Evolutionary conservation across 345 rosid species (phyloP).

Genomic region (Syzygium aqueum): DNA sequence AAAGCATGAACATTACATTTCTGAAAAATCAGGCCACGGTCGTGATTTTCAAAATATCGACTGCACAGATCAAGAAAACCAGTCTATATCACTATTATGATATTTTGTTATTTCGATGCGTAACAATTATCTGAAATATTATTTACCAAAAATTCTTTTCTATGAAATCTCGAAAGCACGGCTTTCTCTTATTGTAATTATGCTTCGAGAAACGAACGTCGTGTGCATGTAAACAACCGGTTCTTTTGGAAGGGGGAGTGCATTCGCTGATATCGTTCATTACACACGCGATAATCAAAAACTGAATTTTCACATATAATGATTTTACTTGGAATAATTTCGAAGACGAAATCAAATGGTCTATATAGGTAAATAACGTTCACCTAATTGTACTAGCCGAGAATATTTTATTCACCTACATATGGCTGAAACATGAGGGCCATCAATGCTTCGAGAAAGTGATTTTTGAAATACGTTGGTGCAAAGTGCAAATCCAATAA

Average conservation of each 20-base stretch:
- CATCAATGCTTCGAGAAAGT: neutral
- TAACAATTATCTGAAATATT: neutral
- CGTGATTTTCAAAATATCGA: too few relatives aligned
- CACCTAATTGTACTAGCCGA: too few relatives aligned
- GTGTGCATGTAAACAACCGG: accelerated
- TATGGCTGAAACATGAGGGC: too few relatives aligned
- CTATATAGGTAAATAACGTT: too few relatives aligned
- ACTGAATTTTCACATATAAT: neutral
- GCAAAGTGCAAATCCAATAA: neutral
- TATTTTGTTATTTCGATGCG: neutral
- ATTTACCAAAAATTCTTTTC: neutral
- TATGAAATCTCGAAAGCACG: neutral
- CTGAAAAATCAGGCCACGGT: neutral
- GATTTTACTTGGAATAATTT: too few relatives aligned
- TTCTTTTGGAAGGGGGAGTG: accelerated
- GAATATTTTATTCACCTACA: too few relatives aligned
- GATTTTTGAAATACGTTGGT: neutral
- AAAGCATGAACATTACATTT: neutral
- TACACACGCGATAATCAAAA: neutral
- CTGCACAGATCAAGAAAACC: too few relatives aligned
- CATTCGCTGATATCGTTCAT: neutral
- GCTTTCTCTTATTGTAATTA: neutral
- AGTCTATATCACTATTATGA: too few relatives aligned
- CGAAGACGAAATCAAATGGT: too few relatives aligned
- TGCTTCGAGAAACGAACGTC: neutral